Base-by-base conservation (phyloP, 495 filamentous ascomycete species). In the Penicillium longicatenatum region DNA sequence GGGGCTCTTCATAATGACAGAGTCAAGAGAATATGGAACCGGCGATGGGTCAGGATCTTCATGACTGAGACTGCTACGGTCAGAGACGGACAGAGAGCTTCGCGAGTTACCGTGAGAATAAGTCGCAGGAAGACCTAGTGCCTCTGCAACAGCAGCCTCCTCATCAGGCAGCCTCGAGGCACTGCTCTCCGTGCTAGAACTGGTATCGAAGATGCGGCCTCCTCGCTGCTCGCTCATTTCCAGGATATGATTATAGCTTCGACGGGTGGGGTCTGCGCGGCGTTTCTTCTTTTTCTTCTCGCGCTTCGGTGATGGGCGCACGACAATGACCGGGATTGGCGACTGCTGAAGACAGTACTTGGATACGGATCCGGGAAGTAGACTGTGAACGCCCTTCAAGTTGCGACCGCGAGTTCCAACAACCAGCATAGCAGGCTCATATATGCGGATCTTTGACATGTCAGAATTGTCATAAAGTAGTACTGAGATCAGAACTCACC, bases 261-360 rank as follows among this genome's bases (percentile, higher is more conserved):
- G 87, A 45, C 94, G 80, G 31, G 70, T 78, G 7, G 92, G 91
- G 58, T 98, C 91, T 44, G 86, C 83, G 14, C 85, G 83, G 29
- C 94, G 89, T 76, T 97, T 97, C 58, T 82, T 82, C 71, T 96
- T 97, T 72, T 95, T 96, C 74, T 95, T 96, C 61, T 87, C 82
- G 6, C 94, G 89, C 75, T 97, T 96, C 51, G 90, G 86, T 24
- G 88, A 89, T 47, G 94, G 93, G 2, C 94, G 86, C 37, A 98
- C 94, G 30, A 98, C 95, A 35, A 97, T 91, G 2, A 97, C 93
- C n/a, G 94, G 94, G 19, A 98, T 90, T 1, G 94, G 94, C 8
- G 91, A 96, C 71, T 96, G 90, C 69, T 98, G 93, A 12, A 97
- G 81, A 62, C 94, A 97, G 76, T 96, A 98, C 66, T 97, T 97